A percentile compares a stretch with the other conserved stretches of the same genome.
phyloP scores from a whole-genome alignment of 495 filamentous ascomycete genomes.

The Aspergillus heteromorphus region DNA sequence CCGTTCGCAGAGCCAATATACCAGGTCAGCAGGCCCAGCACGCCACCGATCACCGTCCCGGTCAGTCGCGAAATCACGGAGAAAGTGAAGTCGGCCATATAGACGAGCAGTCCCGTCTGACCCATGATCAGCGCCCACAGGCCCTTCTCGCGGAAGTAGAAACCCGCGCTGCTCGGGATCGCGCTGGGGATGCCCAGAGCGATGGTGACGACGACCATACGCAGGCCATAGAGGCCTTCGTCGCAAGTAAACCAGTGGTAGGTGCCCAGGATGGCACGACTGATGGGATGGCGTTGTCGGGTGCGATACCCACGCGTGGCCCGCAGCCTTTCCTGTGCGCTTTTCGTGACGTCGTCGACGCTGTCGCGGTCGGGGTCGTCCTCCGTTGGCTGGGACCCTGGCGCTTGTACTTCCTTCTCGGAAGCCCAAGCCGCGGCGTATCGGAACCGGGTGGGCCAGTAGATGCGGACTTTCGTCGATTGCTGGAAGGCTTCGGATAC shows the following conservation, averaged over 20 bases:
- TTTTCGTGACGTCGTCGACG: constrained; percentile 10
- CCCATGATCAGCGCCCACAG: constrained; percentile 45
- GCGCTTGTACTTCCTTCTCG: constrained; percentile 13
- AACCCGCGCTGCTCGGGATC: constrained; percentile 35
- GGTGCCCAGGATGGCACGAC: constrained; percentile 13
- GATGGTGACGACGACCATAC: constrained; percentile 38
- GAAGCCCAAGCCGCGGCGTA: constrained; percentile 14
- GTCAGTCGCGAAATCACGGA: constrained; percentile 26
- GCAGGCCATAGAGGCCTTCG: constrained; percentile 33
- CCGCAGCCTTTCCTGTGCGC: constrained; percentile 17
- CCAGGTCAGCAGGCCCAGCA: constrained; percentile 38
- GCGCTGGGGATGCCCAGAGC: constrained; percentile 34
- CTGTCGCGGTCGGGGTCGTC: constrained; percentile 15
- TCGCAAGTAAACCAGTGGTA: constrained; percentile 25
- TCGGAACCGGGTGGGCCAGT: constrained; percentile 15
- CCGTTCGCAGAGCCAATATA: constrained; percentile 43
- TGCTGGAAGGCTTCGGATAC: constrained; percentile 8
- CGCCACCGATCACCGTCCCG: constrained; percentile 36
- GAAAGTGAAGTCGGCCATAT: constrained; percentile 42
- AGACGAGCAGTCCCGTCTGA: constrained; percentile 37
- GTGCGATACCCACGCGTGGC: constrained; percentile 17
- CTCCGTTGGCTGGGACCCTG: constrained; percentile 5
- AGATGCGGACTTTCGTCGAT: constrained; percentile 9
- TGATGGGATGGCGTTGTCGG: constrained; percentile 6
- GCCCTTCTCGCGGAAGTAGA: constrained; percentile 42